Evolutionary conservation across 225 moss, liverwort and hornwort species (phyloP).

Genomic region (Bryum argenteum): DNA sequence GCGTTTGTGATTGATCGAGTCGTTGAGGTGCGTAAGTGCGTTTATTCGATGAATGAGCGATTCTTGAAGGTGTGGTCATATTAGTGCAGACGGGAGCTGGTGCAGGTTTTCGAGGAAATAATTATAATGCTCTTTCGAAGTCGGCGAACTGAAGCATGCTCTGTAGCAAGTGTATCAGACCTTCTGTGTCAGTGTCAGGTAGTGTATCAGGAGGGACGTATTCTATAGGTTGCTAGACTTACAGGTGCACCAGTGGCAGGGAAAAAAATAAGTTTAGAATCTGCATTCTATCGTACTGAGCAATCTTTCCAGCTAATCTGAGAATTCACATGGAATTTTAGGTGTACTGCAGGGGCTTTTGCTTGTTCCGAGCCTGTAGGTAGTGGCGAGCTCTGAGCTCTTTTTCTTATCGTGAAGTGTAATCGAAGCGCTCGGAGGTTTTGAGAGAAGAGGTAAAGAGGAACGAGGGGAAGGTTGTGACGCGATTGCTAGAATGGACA

Average conservation of each 20-base stretch:
- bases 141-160: slow-evolving; percentile 5
- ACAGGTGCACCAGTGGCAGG: slow-evolving; percentile 18
- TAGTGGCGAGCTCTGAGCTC: not conserved
- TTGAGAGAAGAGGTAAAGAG: slow-evolving; percentile 11
- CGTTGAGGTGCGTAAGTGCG: not conserved
- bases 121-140: slow-evolving; percentile 1
- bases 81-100: slow-evolving; percentile 11
- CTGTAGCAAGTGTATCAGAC: slow-evolving; percentile 21
- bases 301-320: slow-evolving; percentile 20
- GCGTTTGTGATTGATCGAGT: slow-evolving; percentile 18
- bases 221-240: slow-evolving; percentile 14
- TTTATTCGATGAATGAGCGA: not conserved
- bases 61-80: not conserved
- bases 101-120: slow-evolving; percentile 14
- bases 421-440: not conserved
- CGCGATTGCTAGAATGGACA: slow-evolving; percentile 8
- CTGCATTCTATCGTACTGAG: slow-evolving; percentile 7
- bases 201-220: slow-evolving; percentile 8
- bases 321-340: slow-evolving; percentile 15
- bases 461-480: slow-evolving; percentile 17
- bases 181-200: slow-evolving; percentile 23
- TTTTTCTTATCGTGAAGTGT: not conserved
- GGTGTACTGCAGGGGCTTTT: slow-evolving; percentile 8
- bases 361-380: slow-evolving; percentile 1
- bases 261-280: slow-evolving; percentile 4